Evolutionary conservation across 164 flowering plant species (phyloP).

Genomic region (Cinnamomum micranthum): DNA sequence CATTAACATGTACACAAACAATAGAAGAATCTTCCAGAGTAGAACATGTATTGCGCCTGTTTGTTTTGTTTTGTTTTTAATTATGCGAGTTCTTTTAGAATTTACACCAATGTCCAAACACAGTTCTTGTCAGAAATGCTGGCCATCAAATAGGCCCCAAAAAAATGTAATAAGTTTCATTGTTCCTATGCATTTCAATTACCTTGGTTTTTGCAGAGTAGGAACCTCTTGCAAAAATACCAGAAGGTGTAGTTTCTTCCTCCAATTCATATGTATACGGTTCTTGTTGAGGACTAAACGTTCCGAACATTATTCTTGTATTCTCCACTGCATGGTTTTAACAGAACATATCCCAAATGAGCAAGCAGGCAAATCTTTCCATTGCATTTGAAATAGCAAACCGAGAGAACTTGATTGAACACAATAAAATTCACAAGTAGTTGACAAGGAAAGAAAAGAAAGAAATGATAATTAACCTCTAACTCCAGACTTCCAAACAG

Average conservation of each 20-base stretch:
- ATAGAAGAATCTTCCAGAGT: too few species aligned
- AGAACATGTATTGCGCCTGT: too few species aligned
- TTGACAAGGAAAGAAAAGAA: neutral
- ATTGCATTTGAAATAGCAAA: neutral
- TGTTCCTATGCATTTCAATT: neutral
- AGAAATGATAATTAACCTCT: constrained; percentile 27
- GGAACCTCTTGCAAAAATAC: constrained; percentile 49
- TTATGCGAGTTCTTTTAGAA: too few species aligned
- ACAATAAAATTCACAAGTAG: neutral
- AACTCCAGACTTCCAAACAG: constrained; percentile 54
- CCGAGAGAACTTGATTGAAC: neutral
- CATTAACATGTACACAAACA: neutral
- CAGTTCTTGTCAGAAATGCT: too few species aligned
- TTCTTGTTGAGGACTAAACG: constrained; percentile 48
- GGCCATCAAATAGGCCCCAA: neutral
- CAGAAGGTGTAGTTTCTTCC: constrained; percentile 53
- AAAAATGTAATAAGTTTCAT: neutral
- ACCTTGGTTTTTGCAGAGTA: constrained; percentile 55
- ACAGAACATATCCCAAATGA: neutral
- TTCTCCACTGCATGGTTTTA: constrained; percentile 35
- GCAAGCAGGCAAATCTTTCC: neutral
- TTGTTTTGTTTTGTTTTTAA: too few species aligned
- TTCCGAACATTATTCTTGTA: constrained; percentile 51
- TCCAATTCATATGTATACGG: constrained; percentile 40
- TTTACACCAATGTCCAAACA: too few species aligned